Conservation (phyloP, 306 rosid species). For the Medicago arabica region DNA sequence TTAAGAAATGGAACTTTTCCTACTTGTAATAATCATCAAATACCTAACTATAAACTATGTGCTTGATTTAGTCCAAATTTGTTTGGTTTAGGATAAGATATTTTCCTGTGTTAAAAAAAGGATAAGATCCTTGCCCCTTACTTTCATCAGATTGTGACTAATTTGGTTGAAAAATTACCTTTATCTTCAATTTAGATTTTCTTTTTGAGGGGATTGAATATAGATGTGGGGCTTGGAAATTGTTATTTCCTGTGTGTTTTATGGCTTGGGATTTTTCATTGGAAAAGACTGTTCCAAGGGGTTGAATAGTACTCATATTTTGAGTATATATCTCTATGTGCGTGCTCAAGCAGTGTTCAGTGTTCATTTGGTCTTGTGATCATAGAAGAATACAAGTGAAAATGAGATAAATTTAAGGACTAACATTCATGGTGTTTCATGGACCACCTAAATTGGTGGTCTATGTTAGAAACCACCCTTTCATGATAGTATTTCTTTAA, state of each 20-base stretch:
- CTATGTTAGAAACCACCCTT: no score
- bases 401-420: no score
- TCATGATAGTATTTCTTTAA: no score
- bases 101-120: background rate
- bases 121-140: constrained; percentile 18
- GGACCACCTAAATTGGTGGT: no score
- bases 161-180: background rate
- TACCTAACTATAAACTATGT: background rate
- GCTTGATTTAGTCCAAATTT: constrained; percentile 23
- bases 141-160: constrained; percentile 33
- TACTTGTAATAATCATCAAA: background rate
- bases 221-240: constrained; percentile 21
- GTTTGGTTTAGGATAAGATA: constrained; percentile 16
- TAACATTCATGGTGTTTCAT: no score
- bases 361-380: no score
- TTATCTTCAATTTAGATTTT: constrained; percentile 39
- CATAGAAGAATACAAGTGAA: no score
- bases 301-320: no score
- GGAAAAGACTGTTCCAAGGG: no score
- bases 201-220: background rate
- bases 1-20: constrained; percentile 17
- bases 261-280: background rate
- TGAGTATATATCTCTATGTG: no score
- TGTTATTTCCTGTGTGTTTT: background rate
- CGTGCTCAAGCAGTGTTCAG: no score